Percentiles rank a stretch among this genome's conserved stretches.
Evolutionary conservation across 371 early-diverging fungal species (phyloP).

Genomic region (Fennellomyces sp.): DNA sequence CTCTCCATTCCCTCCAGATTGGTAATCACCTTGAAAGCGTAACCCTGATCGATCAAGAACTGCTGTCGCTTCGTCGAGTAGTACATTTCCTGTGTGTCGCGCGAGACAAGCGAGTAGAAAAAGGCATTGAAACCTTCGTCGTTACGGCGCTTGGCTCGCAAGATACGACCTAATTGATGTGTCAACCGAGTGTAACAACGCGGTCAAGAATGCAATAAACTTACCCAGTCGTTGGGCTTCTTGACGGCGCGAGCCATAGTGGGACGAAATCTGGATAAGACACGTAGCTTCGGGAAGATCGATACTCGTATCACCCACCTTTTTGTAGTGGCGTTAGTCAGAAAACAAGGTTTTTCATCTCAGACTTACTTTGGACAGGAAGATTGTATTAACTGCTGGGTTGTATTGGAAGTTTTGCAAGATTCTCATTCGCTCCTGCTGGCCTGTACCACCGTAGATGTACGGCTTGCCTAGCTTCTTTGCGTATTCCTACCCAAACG

Average conservation of each 20-base stretch:
- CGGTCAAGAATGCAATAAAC: no score
- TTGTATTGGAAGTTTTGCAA: constrained; percentile 96
- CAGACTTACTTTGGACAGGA: constrained; percentile 90
- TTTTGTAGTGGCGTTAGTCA: not conserved
- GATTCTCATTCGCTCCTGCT: constrained; percentile 95
- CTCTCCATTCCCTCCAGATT: constrained; percentile 82
- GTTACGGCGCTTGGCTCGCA: constrained; percentile 97
- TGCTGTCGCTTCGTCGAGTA: constrained; percentile 99
- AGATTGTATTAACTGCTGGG: constrained; percentile 94
- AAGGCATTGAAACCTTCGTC: constrained; percentile 97
- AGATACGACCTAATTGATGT: constrained; percentile 74
- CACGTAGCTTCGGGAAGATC: constrained; percentile 99
- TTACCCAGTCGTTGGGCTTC: constrained; percentile 98
- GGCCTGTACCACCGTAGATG: constrained; percentile 97
- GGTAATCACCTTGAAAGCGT: constrained; percentile 97
- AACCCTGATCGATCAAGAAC: constrained; percentile 99
- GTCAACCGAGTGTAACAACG: no score
- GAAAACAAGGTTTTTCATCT: not conserved
- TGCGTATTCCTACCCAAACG: constrained; percentile 78
- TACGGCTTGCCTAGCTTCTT: constrained; percentile 89
- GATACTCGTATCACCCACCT: constrained; percentile 98
- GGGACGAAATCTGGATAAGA: constrained; percentile 98
- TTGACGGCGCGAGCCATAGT: constrained; percentile 99
- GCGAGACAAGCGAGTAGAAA: constrained; percentile 98
- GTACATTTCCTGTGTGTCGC: constrained; percentile 99